These are phyloP conservation scores for Brassica napus DNA, from an alignment of 345 rosid species.

Conservation along the genomic window Da-Ae NC_063442.1:12480001-12480500, in stretches of 20 bases:
- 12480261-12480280: conserved; percentile 51
- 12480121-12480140: conserved; percentile 97
- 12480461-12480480: conserved; percentile 94
- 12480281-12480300: background rate
- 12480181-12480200: background rate
- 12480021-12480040: conserved; percentile 52
- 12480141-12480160: background rate
- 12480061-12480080: conserved; percentile 99
- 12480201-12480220: conserved; percentile 72
- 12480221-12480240: conserved; percentile 95
- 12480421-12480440: conserved; percentile 58
- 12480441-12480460: conserved; percentile 89
- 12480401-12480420: background rate
- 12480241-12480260: conserved; percentile 93
- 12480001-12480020: conserved; percentile 4
- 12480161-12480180: background rate
- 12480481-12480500: conserved; percentile 94
- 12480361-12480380: background rate
- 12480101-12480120: conserved; percentile 97
- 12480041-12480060: conserved; percentile 95
- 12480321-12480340: background rate
- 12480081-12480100: conserved; percentile 98
- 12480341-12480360: background rate
- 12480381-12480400: background rate
- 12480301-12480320: background rate